Conservation (phyloP, 768 basidiomycete species). For the Multifurca ochricompacta region DNA sequence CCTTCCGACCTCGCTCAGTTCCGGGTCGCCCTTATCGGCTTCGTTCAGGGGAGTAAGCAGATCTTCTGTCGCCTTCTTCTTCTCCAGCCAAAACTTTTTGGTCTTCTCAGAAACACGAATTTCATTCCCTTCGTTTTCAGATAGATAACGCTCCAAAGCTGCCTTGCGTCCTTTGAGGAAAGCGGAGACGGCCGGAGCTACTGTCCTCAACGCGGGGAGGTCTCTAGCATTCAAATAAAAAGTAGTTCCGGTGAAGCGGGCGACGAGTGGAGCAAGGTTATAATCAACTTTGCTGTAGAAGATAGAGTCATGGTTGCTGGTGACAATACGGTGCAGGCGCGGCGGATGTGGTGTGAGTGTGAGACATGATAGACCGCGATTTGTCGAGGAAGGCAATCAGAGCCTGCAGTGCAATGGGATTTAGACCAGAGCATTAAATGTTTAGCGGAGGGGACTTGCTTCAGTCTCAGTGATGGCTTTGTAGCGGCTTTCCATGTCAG, state of each 20-base stretch:
- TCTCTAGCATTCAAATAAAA: slow-evolving; percentile 53
- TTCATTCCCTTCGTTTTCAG: slow-evolving; percentile 41
- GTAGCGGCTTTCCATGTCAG: slow-evolving; percentile 70
- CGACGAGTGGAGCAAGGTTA: slow-evolving; percentile 55
- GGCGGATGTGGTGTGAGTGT: slow-evolving; percentile 58
- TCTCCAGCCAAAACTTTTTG: slow-evolving; percentile 52
- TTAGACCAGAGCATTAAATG: background rate
- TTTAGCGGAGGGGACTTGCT: slow-evolving; percentile 32
- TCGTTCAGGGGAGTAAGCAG: slow-evolving; percentile 40
- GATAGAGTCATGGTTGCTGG: slow-evolving; percentile 76
- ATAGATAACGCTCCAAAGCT: slow-evolving; percentile 42
- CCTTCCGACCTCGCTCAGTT: slow-evolving; percentile 35
- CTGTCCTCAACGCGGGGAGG: slow-evolving; percentile 39
- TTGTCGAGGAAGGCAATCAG: slow-evolving; percentile 79
- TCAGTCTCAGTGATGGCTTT: slow-evolving; percentile 71
- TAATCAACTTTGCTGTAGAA: slow-evolving; percentile 36
- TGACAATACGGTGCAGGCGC: slow-evolving; percentile 70
- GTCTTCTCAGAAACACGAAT: slow-evolving; percentile 55
- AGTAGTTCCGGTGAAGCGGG: slow-evolving; percentile 57
- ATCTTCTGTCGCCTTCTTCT: slow-evolving; percentile 37
- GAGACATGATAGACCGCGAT: slow-evolving; percentile 62
- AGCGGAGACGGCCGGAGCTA: slow-evolving; percentile 38
- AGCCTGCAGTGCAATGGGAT: slow-evolving; percentile 34
- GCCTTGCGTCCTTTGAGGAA: slow-evolving; percentile 40
- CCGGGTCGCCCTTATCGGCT: slow-evolving; percentile 34